Conservation (phyloP, 2,329 filamentous ascomycete species). For the Botryotinia convoluta region DNA sequence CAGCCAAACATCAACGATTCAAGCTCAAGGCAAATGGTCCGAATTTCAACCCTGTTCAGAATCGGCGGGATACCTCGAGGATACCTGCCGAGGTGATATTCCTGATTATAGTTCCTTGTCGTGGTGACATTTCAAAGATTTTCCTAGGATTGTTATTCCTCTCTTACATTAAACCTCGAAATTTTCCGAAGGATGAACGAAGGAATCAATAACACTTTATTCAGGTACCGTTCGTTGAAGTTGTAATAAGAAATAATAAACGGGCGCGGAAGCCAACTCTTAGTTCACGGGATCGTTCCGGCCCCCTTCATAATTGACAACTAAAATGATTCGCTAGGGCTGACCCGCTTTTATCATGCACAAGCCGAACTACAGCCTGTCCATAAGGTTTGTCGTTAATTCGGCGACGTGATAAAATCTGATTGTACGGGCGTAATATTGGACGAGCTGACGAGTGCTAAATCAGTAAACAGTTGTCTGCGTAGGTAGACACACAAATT, state of each 20-base stretch:
- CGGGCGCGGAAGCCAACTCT: neutral
- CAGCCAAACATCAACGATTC: neutral
- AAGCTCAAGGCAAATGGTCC: neutral
- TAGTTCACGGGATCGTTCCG: neutral
- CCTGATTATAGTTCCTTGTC: neutral
- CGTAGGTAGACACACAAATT: neutral
- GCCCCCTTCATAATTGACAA: neutral
- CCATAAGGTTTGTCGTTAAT: neutral
- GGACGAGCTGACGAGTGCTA: neutral
- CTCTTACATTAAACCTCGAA: neutral
- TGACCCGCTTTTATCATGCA: constrained; percentile 7
- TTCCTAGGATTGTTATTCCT: neutral
- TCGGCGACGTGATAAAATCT: neutral
- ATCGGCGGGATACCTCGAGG: neutral
- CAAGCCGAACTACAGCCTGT: constrained; percentile 6
- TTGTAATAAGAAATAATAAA: neutral
- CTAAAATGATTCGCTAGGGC: constrained; percentile 1
- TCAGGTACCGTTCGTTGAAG: neutral
- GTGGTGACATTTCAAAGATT: neutral
- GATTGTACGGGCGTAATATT: neutral
- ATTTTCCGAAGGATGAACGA: neutral
- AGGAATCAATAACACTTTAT: neutral
- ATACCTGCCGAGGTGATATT: neutral
- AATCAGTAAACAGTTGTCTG: neutral
- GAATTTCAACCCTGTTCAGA: neutral